These are phyloP conservation scores for Globisporangium paroecandrum DNA, from an alignment of 352 stramenopile genomes.

Conservation along the genomic window DNA sequence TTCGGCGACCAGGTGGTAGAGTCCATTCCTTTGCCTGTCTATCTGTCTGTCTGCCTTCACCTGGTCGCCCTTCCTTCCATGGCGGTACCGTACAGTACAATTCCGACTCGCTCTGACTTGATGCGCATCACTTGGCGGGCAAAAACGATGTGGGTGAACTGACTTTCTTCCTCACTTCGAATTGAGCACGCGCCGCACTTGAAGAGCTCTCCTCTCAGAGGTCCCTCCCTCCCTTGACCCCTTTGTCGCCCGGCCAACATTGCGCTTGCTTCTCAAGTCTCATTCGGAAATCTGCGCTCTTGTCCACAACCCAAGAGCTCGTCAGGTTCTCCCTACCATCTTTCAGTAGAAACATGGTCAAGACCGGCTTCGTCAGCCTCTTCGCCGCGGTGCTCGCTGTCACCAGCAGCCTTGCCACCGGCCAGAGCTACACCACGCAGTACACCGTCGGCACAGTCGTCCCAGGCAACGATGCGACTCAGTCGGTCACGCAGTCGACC, in stretches of 20 bases:
- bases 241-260: neutral
- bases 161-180: too few relatives aligned
- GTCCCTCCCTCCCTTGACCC: neutral
- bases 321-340: neutral
- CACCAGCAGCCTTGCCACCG: conserved; percentile 1
- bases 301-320: neutral
- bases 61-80: neutral
- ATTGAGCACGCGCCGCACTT: too few relatives aligned
- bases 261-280: neutral
- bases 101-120: neutral
- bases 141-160: too few relatives aligned
- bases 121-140: neutral
- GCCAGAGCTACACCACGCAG: conserved; percentile 5
- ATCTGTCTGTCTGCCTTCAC: neutral
- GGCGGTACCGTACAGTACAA: too few relatives aligned
- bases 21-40: too few relatives aligned
- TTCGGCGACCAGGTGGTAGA: too few relatives aligned
- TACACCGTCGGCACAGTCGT: conserved; percentile 8
- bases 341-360: conserved; percentile 3
- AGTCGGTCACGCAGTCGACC: neutral
- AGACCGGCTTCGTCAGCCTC: conserved; percentile 11
- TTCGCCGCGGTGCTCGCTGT: conserved; percentile 9
- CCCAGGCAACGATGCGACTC: neutral
- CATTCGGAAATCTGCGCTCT: conserved; percentile 9
- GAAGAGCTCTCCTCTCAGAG: neutral